phyloP scores from a whole-genome alignment of 2,329 filamentous ascomycete genomes.

The Trichoderma sp. region DNA sequence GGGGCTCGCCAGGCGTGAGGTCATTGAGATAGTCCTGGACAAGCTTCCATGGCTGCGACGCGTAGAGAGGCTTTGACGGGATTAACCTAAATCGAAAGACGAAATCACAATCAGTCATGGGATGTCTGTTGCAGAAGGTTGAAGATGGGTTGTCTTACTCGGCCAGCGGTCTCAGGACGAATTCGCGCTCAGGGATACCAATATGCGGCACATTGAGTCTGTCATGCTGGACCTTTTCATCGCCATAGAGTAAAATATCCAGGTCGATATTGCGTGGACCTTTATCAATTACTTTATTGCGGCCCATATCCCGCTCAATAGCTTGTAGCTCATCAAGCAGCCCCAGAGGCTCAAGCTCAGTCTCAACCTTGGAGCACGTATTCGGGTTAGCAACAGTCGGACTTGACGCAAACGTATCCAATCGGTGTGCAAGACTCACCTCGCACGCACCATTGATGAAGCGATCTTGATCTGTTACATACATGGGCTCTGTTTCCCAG shows the following conservation, averaged over 20 bases:
- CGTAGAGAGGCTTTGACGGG: conserved; percentile 57
- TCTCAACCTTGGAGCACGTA: conserved; percentile 68
- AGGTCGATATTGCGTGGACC: conserved; percentile 93
- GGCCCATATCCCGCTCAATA: conserved; percentile 79
- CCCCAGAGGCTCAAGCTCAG: conserved; percentile 71
- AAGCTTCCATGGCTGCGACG: conserved; percentile 61
- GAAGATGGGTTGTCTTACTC: conserved; percentile 58
- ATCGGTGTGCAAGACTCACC: conserved; percentile 51
- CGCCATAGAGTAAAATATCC: conserved; percentile 84
- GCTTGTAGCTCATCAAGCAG: conserved; percentile 80
- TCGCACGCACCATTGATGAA: conserved; percentile 94
- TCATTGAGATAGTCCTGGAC: conserved; percentile 65
- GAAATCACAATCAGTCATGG: neutral
- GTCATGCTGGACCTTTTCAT: conserved; percentile 66
- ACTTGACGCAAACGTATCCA: neutral
- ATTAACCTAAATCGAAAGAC: conserved; percentile 52
- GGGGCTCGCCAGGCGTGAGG: conserved; percentile 53
- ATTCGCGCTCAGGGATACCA: conserved; percentile 86
- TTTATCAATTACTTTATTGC: conserved; percentile 86
- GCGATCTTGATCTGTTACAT: conserved; percentile 82
- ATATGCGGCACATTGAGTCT: conserved; percentile 84
- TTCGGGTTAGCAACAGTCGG: neutral
- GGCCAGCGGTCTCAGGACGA: conserved; percentile 84
- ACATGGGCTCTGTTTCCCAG: conserved; percentile 97
- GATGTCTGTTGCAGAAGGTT: neutral